Base-by-base conservation (phyloP, 2,329 filamentous ascomycete genomes). In the Beauveria medogensis region DNA sequence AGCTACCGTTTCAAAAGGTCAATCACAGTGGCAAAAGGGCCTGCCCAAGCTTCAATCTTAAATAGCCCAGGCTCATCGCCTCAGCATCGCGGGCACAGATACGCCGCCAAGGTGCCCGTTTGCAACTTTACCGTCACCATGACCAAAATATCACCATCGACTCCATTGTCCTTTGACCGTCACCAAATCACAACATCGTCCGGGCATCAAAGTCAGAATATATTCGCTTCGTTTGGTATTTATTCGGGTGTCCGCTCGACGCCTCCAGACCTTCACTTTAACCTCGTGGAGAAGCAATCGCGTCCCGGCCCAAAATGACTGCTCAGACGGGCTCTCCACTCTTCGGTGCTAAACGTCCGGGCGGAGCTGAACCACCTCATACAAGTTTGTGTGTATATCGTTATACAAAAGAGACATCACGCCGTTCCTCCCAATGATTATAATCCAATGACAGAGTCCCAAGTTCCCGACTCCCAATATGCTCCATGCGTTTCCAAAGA, bases 221-320 rank as follows among this genome's bases (percentile, higher is more conserved):
- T 64, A 28, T 66, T 66, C 62, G 65, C 65, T 70, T 72, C 67
- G 68, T 70, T 72, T 71, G 68, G 67, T 71, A 73, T 73, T 72
- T 72, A 69, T 73, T 73, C 65, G 71, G 74, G 76, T 73, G 77
- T 79, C 78, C 78, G 79, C 84, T 88, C 85, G 79, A 87, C 84
- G 82, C 83, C 75, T 76, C 78, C 79, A 72, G 67, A 81, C 77
- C 79, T 80, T 84, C 79, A 84, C 84, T 88, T 88, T 86, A 88
- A 88, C 85, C 85, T 87, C 83, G 80, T 86, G 82, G 81, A 75
- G 74, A 75, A 75, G 74, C 74, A 73, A 71, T 76, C 74, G 72
- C 74, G 70, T 50, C 60, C 43, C 50, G 48, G 55, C 69, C 70
- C 52, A 60, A 47, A 37, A 41, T 58, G 54, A 52, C 47, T 48